Percentiles rank a stretch among this genome's conserved stretches.
phyloP scores from a whole-genome alignment of 441 rosid species.

The Breynia disticha region DNA sequence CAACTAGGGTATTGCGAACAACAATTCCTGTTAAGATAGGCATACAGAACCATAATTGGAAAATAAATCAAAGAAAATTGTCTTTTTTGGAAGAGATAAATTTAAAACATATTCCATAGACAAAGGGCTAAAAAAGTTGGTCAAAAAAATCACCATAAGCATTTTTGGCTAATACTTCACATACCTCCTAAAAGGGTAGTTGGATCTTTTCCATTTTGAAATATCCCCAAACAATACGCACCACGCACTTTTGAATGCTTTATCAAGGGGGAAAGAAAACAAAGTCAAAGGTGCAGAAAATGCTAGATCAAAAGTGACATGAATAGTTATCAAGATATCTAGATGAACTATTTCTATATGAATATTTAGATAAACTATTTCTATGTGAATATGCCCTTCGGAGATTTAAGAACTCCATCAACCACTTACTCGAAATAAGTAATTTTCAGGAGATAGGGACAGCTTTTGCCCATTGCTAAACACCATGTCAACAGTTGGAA shows the following conservation, averaged over 20 bases:
- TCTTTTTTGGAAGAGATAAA: not conserved
- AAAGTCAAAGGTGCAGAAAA: constrained; percentile 7
- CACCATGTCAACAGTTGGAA: constrained; percentile 66
- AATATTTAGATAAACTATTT: not conserved
- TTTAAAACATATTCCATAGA: not conserved
- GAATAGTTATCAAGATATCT: constrained; percentile 3
- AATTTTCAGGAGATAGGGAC: constrained; percentile 76
- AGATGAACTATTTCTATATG: not conserved
- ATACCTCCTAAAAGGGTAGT: constrained; percentile 93
- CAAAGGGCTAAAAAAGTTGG: not conserved
- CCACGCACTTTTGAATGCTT: constrained; percentile 80
- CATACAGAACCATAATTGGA: not conserved
- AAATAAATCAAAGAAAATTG: not conserved
- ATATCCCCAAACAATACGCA: constrained; percentile 85
- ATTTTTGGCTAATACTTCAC: constrained; percentile 4
- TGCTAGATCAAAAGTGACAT: constrained; percentile 12
- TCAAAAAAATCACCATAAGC: not conserved
- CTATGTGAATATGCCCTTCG: not conserved
- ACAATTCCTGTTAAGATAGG: constrained; percentile 45
- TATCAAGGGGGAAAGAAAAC: constrained; percentile 9
- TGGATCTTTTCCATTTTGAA: constrained; percentile 81
- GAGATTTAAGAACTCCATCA: not conserved
- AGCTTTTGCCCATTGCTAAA: constrained; percentile 57
- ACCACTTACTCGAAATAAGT: constrained; percentile 51
- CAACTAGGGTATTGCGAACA: constrained; percentile 79